Evolutionary conservation across 106 monocot species (phyloP).

Genomic region (Platanthera guangdongensis): DNA sequence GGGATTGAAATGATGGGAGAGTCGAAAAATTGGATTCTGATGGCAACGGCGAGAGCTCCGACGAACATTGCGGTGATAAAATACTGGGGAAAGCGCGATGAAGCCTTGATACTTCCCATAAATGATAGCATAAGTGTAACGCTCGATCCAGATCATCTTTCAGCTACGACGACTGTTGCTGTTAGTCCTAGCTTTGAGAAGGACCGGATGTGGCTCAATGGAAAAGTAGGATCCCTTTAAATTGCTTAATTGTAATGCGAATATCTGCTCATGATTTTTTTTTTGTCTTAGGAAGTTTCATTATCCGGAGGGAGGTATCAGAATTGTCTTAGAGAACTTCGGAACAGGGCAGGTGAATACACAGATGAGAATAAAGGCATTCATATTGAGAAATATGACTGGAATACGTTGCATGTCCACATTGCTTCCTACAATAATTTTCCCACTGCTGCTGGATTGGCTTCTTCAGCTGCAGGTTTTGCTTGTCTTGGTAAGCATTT

Average conservation of each 20-base stretch:
- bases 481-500: constrained; percentile 70
- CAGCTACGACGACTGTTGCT: constrained; percentile 91
- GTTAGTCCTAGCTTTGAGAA: constrained; percentile 70
- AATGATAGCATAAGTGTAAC: constrained; percentile 96
- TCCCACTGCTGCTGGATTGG: constrained; percentile 90
- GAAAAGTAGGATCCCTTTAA: constrained; percentile 37
- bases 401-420: constrained; percentile 71
- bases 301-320: constrained; percentile 75
- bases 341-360: constrained; percentile 58
- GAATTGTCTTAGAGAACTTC: constrained; percentile 81
- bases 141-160: constrained; percentile 82
- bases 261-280: neutral
- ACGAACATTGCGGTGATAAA: constrained; percentile 99
- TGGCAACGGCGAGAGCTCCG: constrained; percentile 80
- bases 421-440: constrained; percentile 94
- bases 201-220: constrained; percentile 97
- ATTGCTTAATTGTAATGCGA: neutral
- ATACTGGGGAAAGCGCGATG: constrained; percentile 98
- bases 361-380: constrained; percentile 73
- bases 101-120: constrained; percentile 79
- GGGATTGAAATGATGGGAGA: constrained; percentile 13
- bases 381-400: constrained; percentile 61
- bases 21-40: constrained; percentile 49
- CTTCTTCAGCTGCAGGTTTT: constrained; percentile 95
- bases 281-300: constrained; percentile 59